Percentiles rank a stretch among this genome's conserved stretches.
Conservation (phyloP, 106 monocot species). For the Allium fistulosum region DNA sequence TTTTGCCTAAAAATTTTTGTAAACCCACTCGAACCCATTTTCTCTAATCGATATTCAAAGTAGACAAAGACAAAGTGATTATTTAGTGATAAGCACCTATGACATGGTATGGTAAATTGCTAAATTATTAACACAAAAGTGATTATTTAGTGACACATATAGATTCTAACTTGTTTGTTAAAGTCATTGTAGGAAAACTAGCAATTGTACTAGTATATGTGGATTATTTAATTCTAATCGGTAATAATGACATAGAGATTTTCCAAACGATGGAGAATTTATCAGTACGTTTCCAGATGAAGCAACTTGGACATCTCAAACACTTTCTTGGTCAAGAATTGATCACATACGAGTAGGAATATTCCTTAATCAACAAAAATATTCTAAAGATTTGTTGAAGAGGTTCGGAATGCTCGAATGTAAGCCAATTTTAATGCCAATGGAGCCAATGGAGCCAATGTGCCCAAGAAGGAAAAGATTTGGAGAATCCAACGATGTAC, state of each 20-base stretch:
- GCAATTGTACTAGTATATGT: slow-evolving; percentile 21
- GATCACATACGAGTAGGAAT: not conserved
- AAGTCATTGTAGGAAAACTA: slow-evolving; percentile 5
- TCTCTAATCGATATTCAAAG: too few relatives aligned
- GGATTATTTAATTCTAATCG: slow-evolving; percentile 25
- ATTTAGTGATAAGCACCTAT: too few relatives aligned
- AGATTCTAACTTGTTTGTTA: slow-evolving; percentile 16
- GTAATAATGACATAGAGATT: too few relatives aligned
- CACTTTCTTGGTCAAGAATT: slow-evolving; percentile 10
- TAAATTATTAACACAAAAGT: not conserved
- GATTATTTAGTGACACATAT: not conserved
- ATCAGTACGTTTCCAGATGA: slow-evolving; percentile 15
- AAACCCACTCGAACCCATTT: too few relatives aligned
- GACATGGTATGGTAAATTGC: too few relatives aligned
- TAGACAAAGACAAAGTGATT: too few relatives aligned
- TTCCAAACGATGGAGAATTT: slow-evolving; percentile 4
- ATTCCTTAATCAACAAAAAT: slow-evolving; percentile 12
- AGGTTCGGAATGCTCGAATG: slow-evolving; percentile 15
- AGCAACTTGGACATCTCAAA: slow-evolving; percentile 16
- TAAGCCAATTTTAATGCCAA: slow-evolving; percentile 9
- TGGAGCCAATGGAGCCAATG: slow-evolving; percentile 7
- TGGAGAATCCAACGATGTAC: too few relatives aligned
- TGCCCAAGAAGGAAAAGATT: not conserved
- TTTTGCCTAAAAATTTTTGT: too few relatives aligned
- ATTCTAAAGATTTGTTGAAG: slow-evolving; percentile 3